Evolutionary conservation across 805 yeast species (phyloP).

Genomic region (Starmera caribaea): DNA sequence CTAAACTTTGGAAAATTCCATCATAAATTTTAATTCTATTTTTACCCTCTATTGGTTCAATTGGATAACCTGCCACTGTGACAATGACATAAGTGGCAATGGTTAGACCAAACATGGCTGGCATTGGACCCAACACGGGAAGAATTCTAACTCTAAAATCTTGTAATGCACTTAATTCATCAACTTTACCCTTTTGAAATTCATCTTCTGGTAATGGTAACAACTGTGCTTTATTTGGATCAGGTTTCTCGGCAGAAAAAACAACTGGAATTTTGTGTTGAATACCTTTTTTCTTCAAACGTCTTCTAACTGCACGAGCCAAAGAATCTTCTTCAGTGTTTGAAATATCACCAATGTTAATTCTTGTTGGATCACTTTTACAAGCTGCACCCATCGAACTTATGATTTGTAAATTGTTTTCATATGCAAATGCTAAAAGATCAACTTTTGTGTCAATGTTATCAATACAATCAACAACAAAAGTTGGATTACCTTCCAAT

Average conservation of each 20-base stretch:
- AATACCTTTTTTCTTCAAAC: slow-evolving; percentile 75
- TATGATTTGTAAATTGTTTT: slow-evolving; percentile 53
- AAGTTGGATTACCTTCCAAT: slow-evolving; percentile 51
- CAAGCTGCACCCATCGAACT: slow-evolving; percentile 98
- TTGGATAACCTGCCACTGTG: slow-evolving; percentile 75
- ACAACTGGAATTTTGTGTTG: slow-evolving; percentile 72
- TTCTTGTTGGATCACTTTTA: slow-evolving; percentile 89
- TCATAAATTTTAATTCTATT: slow-evolving; percentile 82
- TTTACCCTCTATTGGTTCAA: slow-evolving; percentile 86
- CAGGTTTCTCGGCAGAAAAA: slow-evolving; percentile 94
- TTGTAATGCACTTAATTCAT: slow-evolving; percentile 74
- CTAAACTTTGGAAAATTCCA: slow-evolving; percentile 68
- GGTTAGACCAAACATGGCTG: slow-evolving; percentile 90
- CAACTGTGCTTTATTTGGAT: slow-evolving; percentile 82
- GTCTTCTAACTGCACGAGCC: slow-evolving; percentile 77
- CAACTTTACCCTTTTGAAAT: slow-evolving; percentile 71
- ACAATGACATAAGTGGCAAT: slow-evolving; percentile 80
- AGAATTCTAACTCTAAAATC: slow-evolving; percentile 90
- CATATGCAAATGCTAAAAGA: slow-evolving; percentile 62
- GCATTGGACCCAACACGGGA: slow-evolving; percentile 96
- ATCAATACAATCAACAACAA: slow-evolving; percentile 91
- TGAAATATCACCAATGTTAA: slow-evolving; percentile 82
- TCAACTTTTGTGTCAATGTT: slow-evolving; percentile 97
- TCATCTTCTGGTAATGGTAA: slow-evolving; percentile 82
- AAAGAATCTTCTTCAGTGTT: slow-evolving; percentile 91